Base-by-base conservation (phyloP, 2,329 filamentous ascomycete species). In the Epichloe sp. region DNA sequence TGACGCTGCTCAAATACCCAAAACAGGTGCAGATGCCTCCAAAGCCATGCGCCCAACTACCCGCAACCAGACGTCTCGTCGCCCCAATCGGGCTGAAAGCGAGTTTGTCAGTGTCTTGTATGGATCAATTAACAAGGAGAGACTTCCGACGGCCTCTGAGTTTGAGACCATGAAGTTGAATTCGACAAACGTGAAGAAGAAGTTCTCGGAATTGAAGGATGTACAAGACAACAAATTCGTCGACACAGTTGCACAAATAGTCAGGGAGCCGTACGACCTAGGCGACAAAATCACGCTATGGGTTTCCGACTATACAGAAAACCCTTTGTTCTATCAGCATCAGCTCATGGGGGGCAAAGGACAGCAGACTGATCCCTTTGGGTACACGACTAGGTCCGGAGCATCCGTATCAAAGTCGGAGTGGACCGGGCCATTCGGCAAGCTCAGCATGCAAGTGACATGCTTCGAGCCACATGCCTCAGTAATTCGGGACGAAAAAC, bases 241-340 rank as follows among this genome's bases (percentile, higher is more conserved):
- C 58, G 80, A 95, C 61, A 62, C 94, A 1, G 70, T 87, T 17
- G 88, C 78, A 2, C 77, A 90, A 60, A 79, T 95, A 2, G 76
- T 89, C 45, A 71, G 65, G 44, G 66, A 71, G 2, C 75, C 76
- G 0, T 72, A 64, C 43, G 67, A 72, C 34, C 19, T 58, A 6
- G 61, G 62, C 21, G 72, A 76, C 26, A 76, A 67, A 52, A 66
- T 78, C 12, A 78, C 80, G 5, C 56, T 95, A 0, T 89, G 89
- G 71, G 70, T 95, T 17, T 85, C 86, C 0, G 90, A 96, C 65
- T 95, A 90, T 64, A 94, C 88, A 0, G 69, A 78, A 48, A 88
- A 96, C 59, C 60, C 71, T 0, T 53, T 60, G 1, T 81, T 96
- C 52, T 83, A 75, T 56, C 66, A 80, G 37, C 80, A 58, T 50